Percentiles rank a stretch among this genome's conserved stretches.
Evolutionary conservation across 1,139 yeast genomes (phyloP).

Genomic region (Scheffersomyces illinoinensis): DNA sequence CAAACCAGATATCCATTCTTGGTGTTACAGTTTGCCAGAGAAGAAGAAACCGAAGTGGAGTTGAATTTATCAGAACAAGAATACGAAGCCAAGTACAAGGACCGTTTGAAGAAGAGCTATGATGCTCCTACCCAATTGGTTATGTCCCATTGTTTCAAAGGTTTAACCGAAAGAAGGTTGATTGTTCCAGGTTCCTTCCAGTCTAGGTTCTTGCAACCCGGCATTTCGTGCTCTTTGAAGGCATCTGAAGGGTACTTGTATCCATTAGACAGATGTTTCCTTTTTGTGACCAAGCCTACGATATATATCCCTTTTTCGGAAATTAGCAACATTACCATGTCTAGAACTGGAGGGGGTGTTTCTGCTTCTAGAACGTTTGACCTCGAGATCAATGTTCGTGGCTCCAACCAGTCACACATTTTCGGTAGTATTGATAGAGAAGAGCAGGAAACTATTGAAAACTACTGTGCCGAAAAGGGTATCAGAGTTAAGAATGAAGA

Average conservation of each 20-base stretch:
- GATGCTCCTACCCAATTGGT: constrained; percentile 86
- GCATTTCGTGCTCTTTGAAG: constrained; percentile 86
- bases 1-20: constrained; percentile 94
- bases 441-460: constrained; percentile 80
- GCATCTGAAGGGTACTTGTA: constrained; percentile 94
- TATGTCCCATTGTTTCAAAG: constrained; percentile 85
- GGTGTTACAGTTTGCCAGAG: constrained; percentile 83
- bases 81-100: constrained; percentile 73
- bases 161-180: constrained; percentile 83
- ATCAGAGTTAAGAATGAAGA: constrained; percentile 86
- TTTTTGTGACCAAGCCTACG: constrained; percentile 93
- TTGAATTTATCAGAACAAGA: constrained; percentile 84
- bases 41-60: constrained; percentile 90
- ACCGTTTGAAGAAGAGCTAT: constrained; percentile 71
- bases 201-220: constrained; percentile 75
- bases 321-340: constrained; percentile 72
- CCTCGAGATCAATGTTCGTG: constrained; percentile 71
- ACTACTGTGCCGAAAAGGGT: constrained; percentile 74
- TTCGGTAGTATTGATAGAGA: constrained; percentile 90
- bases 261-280: constrained; percentile 85
- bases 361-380: constrained; percentile 91
- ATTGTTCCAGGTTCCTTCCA: constrained; percentile 84
- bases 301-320: constrained; percentile 87
- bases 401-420: constrained; percentile 69
- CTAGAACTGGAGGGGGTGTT: constrained; percentile 83